Conservation (phyloP, 177 flowering plant species). For the Tripterygium wilfordii region DNA sequence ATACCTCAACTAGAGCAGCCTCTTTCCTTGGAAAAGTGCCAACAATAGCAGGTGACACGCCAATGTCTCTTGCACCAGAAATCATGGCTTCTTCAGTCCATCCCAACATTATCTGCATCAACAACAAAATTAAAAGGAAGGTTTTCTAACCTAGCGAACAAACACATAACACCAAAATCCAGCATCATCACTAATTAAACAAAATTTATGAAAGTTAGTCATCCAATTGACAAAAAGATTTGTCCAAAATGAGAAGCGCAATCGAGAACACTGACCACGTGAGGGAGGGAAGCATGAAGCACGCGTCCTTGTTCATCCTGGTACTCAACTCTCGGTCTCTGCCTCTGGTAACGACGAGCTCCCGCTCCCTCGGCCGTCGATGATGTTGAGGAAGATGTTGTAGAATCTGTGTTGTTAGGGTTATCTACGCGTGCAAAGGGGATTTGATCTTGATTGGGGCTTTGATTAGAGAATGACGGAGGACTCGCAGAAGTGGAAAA, state of each 20-base stretch:
- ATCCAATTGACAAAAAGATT: too few species aligned
- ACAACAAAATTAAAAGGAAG: neutral
- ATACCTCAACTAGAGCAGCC: slow-evolving; percentile 81
- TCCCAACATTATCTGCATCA: slow-evolving; percentile 55
- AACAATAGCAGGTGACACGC: slow-evolving; percentile 81
- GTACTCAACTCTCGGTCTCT: slow-evolving; percentile 25
- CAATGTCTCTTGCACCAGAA: slow-evolving; percentile 87
- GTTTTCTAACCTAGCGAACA: neutral
- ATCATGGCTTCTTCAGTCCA: slow-evolving; percentile 83
- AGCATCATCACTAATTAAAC: too few species aligned
- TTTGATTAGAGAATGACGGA: slow-evolving; percentile 14
- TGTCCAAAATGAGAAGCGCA: too few species aligned
- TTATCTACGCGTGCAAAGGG: slow-evolving; percentile 2
- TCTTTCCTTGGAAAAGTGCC: slow-evolving; percentile 84
- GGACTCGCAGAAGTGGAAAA: slow-evolving; percentile 19
- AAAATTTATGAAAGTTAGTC: too few species aligned
- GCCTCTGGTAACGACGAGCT: slow-evolving; percentile 9
- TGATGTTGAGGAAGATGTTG: slow-evolving; percentile 8
- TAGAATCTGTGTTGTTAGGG: slow-evolving; percentile 11
- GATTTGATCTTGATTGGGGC: neutral
- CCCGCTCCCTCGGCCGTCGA: slow-evolving; percentile 10
- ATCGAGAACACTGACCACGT: too few species aligned
- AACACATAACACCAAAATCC: too few species aligned
- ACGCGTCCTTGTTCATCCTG: slow-evolving; percentile 77
- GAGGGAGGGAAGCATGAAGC: slow-evolving; percentile 68